Evolutionary conservation across 768 basidiomycete genomes (phyloP), one percentile per base, ranked within the genome.

Genomic region (Dacryopinax spathularia): DNA sequence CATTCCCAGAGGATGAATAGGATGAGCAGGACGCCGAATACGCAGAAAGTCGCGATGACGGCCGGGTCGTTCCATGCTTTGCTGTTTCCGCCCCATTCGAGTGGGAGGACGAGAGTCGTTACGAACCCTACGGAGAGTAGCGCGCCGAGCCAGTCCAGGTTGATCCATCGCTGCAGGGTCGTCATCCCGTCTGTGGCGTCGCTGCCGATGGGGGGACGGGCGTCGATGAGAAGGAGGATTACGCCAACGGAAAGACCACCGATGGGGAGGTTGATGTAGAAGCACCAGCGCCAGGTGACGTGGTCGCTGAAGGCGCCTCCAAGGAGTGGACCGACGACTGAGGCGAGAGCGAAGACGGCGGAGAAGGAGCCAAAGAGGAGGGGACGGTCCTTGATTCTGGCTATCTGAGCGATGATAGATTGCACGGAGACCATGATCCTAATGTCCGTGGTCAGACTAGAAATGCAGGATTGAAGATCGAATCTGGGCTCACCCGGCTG

Each of bases 81-180:
- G 5, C 70, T 69, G 65, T 76, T 75, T 1, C 80, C 80, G n/a
- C 79, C 80, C 77, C 78, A 79, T 65, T 79, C 76, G 3, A 81
- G 68, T 1, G 80, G 75, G 2, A 81, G 71, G 33, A 79, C 70
- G 15, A 80, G 70, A 61, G 71, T 73, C 6, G 75, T 75, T 60
- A 78, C 68, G 31, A 73, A 65, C 27, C 64, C 71, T 59, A 79
- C 69, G 61, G 76, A 72, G 25, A 80, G 70, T 18, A 70, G 67
- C 0, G 75, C 72, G 15, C 79, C 78, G 60, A 78, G 29, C 70
- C 73, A 75, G 66, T 80, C 79, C 61, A 81, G 70, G 56, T 70
- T 39, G 29, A 66, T 25, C 64, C 69, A 64, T 31, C 65, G 63
- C 20, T 68, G 65, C 33, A 64, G 29, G 37, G 64, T 20, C 36